Base-by-base conservation (phyloP, 768 basidiomycete genomes). In the Mycena albidolilacea region DNA sequence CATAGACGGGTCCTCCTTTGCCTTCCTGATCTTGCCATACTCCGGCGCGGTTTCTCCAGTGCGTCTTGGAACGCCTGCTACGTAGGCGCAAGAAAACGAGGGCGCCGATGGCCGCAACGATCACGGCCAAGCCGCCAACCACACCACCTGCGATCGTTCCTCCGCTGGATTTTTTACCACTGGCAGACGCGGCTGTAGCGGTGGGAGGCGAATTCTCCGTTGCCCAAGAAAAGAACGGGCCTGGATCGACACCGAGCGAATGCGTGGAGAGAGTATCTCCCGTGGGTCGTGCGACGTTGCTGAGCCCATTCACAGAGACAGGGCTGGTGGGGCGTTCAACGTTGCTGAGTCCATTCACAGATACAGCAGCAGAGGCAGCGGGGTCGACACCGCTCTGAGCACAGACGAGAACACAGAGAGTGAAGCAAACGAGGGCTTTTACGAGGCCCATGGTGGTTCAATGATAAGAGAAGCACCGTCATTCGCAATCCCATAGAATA, bases 1-100 rank as follows among this genome's bases (percentile, higher is more conserved):
- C 79, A 21, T 68, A 65, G 41, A 78, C 75, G 10, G 79, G 73
- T 52, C 78, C 75, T 17, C 73, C 77, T 66, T 82, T 80, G 57
- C 67, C 59, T 41, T 70, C 63, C 48, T 11, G 48, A 52, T 72
- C 69, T 63, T 61, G 63, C 70, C 72, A 76, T 19, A 30, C 30
- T n/a, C 67, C 64, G 23, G 43, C 44, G 35, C 73, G 70, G 43
- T 72, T 74, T 21, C 73, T 69, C 70, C 76, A 75, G 55, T 75
- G 76, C 37, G 61, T 60, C 17, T 64, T 65, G 54, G 71, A 73
- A 7, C 41, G 62, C 9, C 35, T 60, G 38, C 54, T 14, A 17
- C 69, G 73, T 4, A 71, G 3, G 39, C 73, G 73, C 35, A 70
- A 15, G 39, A 70, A 74, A 30, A 74, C 12, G 30, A 62, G 44